Percentiles rank a stretch among this genome's conserved stretches.
phyloP scores from a whole-genome alignment of 1,284 basidiomycete species.

The Cystobasidiaceae sp. region DNA sequence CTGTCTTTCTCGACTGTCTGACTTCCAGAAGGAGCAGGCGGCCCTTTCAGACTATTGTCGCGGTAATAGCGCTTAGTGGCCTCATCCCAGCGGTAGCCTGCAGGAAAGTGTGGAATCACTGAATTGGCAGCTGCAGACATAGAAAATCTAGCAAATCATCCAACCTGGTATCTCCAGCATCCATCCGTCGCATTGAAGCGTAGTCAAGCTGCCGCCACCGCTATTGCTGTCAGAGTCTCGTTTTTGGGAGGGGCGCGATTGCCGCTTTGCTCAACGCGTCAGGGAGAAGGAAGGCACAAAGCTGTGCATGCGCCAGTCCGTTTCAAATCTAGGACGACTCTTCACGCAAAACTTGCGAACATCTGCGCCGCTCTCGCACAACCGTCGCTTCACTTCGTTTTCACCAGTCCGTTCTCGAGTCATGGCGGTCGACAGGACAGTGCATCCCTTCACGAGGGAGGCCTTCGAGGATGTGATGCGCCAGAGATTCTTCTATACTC shows the following conservation, averaged over 20 bases:
- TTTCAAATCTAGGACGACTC: too few species aligned
- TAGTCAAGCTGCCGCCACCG: too few species aligned
- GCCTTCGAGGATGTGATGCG: conserved; percentile 82
- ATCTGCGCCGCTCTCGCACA: too few species aligned
- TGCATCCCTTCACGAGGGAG: conserved; percentile 82
- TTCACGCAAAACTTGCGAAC: too few species aligned
- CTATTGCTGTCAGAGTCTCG: too few species aligned
- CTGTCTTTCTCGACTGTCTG: not conserved
- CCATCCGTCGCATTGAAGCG: conserved; percentile 18
- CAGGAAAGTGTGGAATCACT: not conserved
- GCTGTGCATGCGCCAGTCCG: too few species aligned
- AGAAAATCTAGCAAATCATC: not conserved
- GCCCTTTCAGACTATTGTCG: not conserved
- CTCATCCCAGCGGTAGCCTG: conserved; percentile 22
- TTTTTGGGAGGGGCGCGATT: too few species aligned
- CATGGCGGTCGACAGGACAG: conserved; percentile 65
- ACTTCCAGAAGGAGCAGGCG: not conserved
- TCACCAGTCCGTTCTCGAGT: not conserved
- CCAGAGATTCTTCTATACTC: conserved; percentile 94
- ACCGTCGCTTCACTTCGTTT: not conserved
- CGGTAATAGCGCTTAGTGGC: conserved; percentile 23
- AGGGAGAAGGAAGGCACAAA: too few species aligned
- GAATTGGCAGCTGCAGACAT: not conserved
- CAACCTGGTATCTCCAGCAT: conserved; percentile 28
- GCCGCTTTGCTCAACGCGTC: too few species aligned